Percentiles rank a stretch among this genome's conserved stretches.
These are phyloP conservation scores for Seiridium unicorne DNA, from an alignment of 2,329 filamentous ascomycete species.

Conservation along the genomic window DNA sequence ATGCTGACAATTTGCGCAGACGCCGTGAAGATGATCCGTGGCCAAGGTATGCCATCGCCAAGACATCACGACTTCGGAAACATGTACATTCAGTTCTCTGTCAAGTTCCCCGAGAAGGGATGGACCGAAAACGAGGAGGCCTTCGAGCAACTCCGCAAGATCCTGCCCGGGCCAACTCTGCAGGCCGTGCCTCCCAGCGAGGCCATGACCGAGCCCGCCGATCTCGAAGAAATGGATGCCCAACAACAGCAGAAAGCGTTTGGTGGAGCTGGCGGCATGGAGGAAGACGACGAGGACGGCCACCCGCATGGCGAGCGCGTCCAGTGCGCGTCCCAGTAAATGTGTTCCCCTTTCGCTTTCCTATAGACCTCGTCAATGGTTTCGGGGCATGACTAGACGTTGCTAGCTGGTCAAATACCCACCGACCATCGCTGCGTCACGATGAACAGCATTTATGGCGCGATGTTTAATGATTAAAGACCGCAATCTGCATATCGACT, in stretches of 20 bases:
- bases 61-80: conserved; percentile 95
- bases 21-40: conserved; percentile 88
- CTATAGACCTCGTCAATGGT: conserved; percentile 12
- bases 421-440: conserved; percentile 3
- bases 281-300: conserved; percentile 77
- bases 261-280: conserved; percentile 60
- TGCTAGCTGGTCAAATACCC: not conserved
- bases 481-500: conserved; percentile 18
- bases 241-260: conserved; percentile 67
- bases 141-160: conserved; percentile 76
- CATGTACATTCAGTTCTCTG: conserved; percentile 94
- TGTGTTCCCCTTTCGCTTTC: conserved; percentile 2
- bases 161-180: conserved; percentile 70
- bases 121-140: conserved; percentile 66
- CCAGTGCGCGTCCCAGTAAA: conserved; percentile 85
- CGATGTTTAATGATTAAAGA: conserved; percentile 22
- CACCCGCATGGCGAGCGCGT: conserved; percentile 75
- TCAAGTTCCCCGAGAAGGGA: conserved; percentile 89
- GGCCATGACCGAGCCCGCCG: conserved; percentile 87
- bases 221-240: conserved; percentile 81
- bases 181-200: conserved; percentile 71
- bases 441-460: conserved; percentile 25
- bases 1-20: conserved; percentile 48
- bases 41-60: conserved; percentile 95
- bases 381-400: conserved; percentile 6